Percentiles rank a stretch among this genome's conserved stretches.
phyloP scores from a whole-genome alignment of 345 rosid species.

The Arabidopsis suecica region DNA sequence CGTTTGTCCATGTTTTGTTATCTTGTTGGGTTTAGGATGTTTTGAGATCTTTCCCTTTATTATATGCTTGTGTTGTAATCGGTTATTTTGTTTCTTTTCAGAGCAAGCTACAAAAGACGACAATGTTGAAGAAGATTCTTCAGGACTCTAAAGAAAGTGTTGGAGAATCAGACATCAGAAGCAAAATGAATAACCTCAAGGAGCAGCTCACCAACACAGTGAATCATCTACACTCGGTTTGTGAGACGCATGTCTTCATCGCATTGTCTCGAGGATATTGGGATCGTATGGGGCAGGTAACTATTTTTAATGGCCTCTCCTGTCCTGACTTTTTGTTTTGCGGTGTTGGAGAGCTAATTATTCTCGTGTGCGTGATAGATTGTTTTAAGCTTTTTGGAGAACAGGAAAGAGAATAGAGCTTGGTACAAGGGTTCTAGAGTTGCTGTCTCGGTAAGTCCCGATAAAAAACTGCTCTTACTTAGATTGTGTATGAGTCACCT shows the following conservation, averaged over 20 bases:
- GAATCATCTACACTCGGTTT: conserved; percentile 76
- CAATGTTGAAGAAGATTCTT: conserved; percentile 92
- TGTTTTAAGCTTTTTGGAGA: conserved; percentile 86
- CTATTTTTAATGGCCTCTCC: not conserved
- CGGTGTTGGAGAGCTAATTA: conserved; percentile 18
- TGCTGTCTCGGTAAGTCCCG: conserved; percentile 71
- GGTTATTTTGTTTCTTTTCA: conserved; percentile 34
- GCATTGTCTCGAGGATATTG: conserved; percentile 88
- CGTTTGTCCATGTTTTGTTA: not conserved
- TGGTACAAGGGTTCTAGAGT: conserved; percentile 94
- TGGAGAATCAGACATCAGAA: conserved; percentile 77
- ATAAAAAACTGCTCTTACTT: not conserved
- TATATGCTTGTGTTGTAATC: conserved; percentile 3
- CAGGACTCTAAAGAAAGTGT: conserved; percentile 89
- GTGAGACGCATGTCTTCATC: conserved; percentile 79
- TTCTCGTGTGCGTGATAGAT: conserved; percentile 55
- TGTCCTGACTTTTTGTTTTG: not conserved
- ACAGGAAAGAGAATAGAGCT: conserved; percentile 91
- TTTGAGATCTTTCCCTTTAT: not conserved
- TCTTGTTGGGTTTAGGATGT: conserved; percentile 11
- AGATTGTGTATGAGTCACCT: not conserved
- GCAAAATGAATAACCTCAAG: conserved; percentile 80
- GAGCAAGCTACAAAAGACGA: conserved; percentile 78
- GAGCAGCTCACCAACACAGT: conserved; percentile 80
- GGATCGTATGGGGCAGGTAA: conserved; percentile 97